These are phyloP conservation scores for Sporothrix globosa DNA, from an alignment of 2,329 filamentous ascomycete genomes.

Conservation along the genomic window DNA sequence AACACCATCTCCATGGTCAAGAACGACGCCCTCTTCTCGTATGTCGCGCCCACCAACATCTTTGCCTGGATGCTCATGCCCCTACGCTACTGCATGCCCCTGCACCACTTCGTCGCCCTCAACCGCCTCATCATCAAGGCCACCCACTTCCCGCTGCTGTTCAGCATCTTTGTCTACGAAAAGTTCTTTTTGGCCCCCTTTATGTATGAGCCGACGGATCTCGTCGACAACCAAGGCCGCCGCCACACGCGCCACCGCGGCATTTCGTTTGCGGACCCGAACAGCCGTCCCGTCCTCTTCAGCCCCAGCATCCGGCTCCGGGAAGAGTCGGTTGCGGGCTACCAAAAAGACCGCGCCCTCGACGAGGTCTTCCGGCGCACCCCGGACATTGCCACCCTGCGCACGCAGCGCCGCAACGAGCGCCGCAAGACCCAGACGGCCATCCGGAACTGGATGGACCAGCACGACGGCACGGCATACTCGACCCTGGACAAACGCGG, in stretches of 20 bases:
- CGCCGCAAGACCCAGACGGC: constrained; percentile 76
- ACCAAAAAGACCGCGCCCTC: constrained; percentile 84
- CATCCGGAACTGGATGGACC: constrained; percentile 89
- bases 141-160: constrained; percentile 85
- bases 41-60: constrained; percentile 88
- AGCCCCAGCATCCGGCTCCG: constrained; percentile 72
- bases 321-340: constrained; percentile 85
- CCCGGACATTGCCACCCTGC: constrained; percentile 65
- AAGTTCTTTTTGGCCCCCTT: constrained; percentile 73
- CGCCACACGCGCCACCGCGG: constrained; percentile 54
- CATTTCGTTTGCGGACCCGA: constrained; percentile 62
- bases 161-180: constrained; percentile 86
- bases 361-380: constrained; percentile 86
- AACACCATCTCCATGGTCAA: constrained; percentile 99
- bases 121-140: constrained; percentile 91
- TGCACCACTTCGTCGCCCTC: constrained; percentile 78
- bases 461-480: constrained; percentile 60
- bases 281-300: constrained; percentile 65
- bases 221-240: constrained; percentile 72
- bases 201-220: constrained; percentile 80
- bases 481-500: constrained; percentile 52
- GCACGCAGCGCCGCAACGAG: constrained; percentile 64
- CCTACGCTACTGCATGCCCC: constrained; percentile 75
- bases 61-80: constrained; percentile 89
- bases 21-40: constrained; percentile 94